Evolutionary conservation across 306 rosid genomes (phyloP), one percentile per base, ranked within the genome.

Genomic region (Vicia villosa): DNA sequence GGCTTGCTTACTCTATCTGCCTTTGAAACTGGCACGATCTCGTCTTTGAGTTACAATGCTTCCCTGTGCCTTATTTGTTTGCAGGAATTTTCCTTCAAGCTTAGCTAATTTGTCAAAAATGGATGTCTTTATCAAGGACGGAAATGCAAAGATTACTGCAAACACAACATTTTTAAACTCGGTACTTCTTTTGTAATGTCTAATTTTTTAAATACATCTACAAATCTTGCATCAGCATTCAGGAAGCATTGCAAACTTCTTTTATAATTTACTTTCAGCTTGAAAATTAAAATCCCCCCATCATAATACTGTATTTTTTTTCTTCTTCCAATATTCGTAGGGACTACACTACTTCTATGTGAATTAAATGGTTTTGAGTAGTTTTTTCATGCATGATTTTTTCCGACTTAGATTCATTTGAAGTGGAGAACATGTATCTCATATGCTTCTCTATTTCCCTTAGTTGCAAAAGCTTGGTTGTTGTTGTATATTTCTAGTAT

Each of bases 71-170:
- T 24, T 77, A 15, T 62, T 4, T 74, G 49, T 42, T 59, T 72
- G 83, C 87, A 91, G 99, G 87, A 78, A 79, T 63, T 89, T 95
- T 66, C 99, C 99, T 70, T 79, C 97, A 20, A 86, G 84, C 64
- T 80, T 95, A 77, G 96, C 90, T 62, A 91, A 79, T 81, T 83
- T 91, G 79, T 86, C 97, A 24, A 91, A 89, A 68, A 65, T 95
- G 99, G 96, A 89, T 45, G 83, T 69, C 63, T 41, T 71, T 21
- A 75, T 95, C 81, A 95, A 89, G 83, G 97, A 95, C 62, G 97
- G 92, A 58, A 80, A 70, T 91, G 97, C 96, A 47, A 84, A 77
- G 78, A 78, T 95, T 74, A 85, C 95, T 13, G 99, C 97, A 34
- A 86, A 75, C 75, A 19, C 84, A 79, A 87, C 73, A 63, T 72